These are phyloP conservation scores for Entomortierella chlamydospora DNA, from an alignment of 192 early-diverging fungal species.

Conservation along the genomic window DNA sequence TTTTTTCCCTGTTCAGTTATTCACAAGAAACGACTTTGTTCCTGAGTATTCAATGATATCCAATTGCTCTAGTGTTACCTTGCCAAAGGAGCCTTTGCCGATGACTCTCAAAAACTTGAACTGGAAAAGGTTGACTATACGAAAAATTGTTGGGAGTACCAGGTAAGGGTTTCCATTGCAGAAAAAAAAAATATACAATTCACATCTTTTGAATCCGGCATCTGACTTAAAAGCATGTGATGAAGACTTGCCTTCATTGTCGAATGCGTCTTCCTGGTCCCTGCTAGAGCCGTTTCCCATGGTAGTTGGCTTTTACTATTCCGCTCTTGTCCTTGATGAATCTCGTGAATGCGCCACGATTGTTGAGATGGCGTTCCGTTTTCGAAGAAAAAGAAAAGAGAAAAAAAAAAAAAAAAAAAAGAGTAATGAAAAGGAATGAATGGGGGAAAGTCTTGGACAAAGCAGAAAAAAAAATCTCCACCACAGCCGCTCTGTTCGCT, in stretches of 20 bases:
- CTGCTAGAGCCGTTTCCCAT: constrained; percentile 50
- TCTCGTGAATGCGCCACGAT: not conserved
- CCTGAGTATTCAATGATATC: not conserved
- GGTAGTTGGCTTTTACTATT: not conserved
- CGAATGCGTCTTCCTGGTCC: constrained; percentile 38
- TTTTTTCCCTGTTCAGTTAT: too few relatives aligned
- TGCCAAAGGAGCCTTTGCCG: constrained; percentile 90
- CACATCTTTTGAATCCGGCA: too few relatives aligned
- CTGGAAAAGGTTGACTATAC: constrained; percentile 77
- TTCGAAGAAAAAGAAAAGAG: constrained; percentile 3
- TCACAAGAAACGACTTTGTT: too few relatives aligned
- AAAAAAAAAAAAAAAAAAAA: not conserved
- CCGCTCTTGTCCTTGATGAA: not conserved
- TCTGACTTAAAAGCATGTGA: not conserved
- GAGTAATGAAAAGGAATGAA: constrained; percentile 3
- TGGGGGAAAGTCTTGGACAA: not conserved
- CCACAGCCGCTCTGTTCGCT: too few relatives aligned
- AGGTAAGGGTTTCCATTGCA: not conserved
- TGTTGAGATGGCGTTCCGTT: not conserved
- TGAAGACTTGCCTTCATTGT: constrained; percentile 47
- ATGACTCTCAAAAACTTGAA: constrained; percentile 83
- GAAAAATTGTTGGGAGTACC: not conserved
- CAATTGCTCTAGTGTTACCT: constrained; percentile 60
- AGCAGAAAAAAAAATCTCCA: too few relatives aligned
- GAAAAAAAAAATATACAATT: not conserved